A percentile compares a stretch with the other conserved stretches of the same genome.
phyloP scores from a whole-genome alignment of 441 rosid genomes.

The Eutrema salsugineum region DNA sequence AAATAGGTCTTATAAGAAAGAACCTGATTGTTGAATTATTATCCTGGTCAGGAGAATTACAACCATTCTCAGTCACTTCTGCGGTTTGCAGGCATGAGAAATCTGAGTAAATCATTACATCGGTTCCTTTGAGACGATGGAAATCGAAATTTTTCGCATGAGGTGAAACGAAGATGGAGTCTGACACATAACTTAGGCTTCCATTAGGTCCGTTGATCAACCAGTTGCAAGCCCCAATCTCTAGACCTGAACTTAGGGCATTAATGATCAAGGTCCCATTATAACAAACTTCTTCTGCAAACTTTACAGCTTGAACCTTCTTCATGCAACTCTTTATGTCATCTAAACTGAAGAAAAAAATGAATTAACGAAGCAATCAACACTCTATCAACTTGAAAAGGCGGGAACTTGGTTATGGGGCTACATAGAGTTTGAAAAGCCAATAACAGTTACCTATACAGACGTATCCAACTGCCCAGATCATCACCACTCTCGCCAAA shows the following conservation, averaged over 20 bases:
- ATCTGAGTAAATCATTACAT: slow-evolving; percentile 63
- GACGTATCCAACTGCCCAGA: slow-evolving; percentile 77
- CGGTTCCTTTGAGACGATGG: slow-evolving; percentile 46
- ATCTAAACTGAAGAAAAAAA: slow-evolving; percentile 45
- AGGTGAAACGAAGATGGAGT: slow-evolving; percentile 53
- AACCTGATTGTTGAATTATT: slow-evolving; percentile 46
- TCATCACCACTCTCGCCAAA: slow-evolving; percentile 61
- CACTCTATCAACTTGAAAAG: neutral
- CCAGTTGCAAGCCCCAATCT: slow-evolving; percentile 90
- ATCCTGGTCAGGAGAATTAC: slow-evolving; percentile 15
- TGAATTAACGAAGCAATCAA: neutral
- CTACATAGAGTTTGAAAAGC: neutral
- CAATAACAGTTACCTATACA: slow-evolving; percentile 57
- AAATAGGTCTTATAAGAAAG: neutral
- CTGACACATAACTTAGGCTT: slow-evolving; percentile 50
- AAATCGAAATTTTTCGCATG: slow-evolving; percentile 65
- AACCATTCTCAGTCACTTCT: slow-evolving; percentile 33
- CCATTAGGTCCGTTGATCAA: slow-evolving; percentile 51
- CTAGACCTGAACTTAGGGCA: slow-evolving; percentile 80
- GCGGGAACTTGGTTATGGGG: neutral
- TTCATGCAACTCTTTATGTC: slow-evolving; percentile 62
- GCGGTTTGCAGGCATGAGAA: slow-evolving; percentile 38
- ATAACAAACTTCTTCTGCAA: slow-evolving; percentile 76
- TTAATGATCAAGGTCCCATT: slow-evolving; percentile 62
- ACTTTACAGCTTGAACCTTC: slow-evolving; percentile 60